Conservation (phyloP, 768 basidiomycete genomes). For the Kwoniella dendrophila region DNA sequence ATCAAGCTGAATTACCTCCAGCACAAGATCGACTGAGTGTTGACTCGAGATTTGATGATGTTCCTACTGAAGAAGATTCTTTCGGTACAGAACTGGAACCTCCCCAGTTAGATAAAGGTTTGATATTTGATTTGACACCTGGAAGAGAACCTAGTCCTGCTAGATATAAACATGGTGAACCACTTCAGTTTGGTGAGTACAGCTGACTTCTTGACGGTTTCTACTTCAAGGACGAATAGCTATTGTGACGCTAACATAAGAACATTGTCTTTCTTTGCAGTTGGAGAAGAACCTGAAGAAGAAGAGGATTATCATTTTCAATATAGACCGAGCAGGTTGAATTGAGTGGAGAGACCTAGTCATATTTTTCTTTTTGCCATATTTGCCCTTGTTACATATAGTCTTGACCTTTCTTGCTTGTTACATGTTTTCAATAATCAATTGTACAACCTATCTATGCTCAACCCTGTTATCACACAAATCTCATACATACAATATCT, state of each 20-base stretch:
- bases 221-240: neutral
- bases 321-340: neutral
- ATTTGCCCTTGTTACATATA: too few species aligned
- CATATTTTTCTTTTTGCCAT: too few species aligned
- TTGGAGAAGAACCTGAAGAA: conserved; percentile 45
- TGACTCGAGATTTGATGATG: conserved; percentile 3
- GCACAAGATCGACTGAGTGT: neutral
- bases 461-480: too few species aligned
- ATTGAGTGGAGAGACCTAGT: too few species aligned
- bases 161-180: conserved; percentile 52
- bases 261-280: conserved; percentile 8
- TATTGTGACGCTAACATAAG: neutral
- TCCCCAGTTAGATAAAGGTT: conserved; percentile 31
- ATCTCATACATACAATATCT: too few species aligned
- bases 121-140: conserved; percentile 48
- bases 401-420: neutral
- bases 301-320: conserved; percentile 17
- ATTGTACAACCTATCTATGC: neutral
- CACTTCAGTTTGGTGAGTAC: conserved; percentile 51
- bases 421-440: neutral
- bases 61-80: neutral
- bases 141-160: conserved; percentile 53
- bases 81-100: conserved; percentile 22
- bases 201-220: neutral
- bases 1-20: neutral